A percentile compares a stretch with the other conserved stretches of the same genome.
These are phyloP conservation scores for Pythium dissotocum DNA, from an alignment of 352 stramenopile species.

Conservation along the genomic window DNA sequence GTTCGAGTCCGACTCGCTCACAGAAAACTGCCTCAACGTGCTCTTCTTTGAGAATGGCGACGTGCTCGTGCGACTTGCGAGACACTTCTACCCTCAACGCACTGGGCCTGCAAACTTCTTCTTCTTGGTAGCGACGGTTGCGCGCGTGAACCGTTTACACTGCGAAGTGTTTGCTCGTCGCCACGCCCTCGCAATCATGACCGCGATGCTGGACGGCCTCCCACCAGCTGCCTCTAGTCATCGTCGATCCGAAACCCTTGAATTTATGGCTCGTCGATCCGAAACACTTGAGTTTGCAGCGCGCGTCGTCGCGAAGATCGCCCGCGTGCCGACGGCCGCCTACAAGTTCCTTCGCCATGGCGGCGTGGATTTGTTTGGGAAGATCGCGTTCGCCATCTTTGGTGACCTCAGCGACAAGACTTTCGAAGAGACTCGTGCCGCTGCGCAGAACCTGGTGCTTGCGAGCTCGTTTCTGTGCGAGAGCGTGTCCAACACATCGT, in stretches of 20 bases:
- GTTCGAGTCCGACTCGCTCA: conserved; percentile 31
- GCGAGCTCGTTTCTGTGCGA: conserved; percentile 35
- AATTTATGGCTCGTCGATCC: too few species aligned
- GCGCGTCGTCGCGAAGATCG: conserved; percentile 33
- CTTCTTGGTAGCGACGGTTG: conserved; percentile 27
- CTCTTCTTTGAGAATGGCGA: conserved; percentile 37
- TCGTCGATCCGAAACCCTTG: conserved; percentile 22
- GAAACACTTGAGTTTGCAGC: conserved; percentile 23
- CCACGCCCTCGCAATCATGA: conserved; percentile 25
- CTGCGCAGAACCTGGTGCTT: conserved; percentile 34
- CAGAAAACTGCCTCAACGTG: conserved; percentile 37
- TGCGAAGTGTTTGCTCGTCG: conserved; percentile 33
- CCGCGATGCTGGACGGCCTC: conserved; percentile 16
- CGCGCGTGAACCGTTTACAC: conserved; percentile 33
- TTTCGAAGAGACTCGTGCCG: not conserved
- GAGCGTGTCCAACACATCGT: not conserved
- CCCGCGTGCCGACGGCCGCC: conserved; percentile 13
- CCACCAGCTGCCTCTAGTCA: not conserved
- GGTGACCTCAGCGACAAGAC: not conserved
- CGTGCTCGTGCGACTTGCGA: conserved; percentile 29
- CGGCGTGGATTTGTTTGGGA: conserved; percentile 27
- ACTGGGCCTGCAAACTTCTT: conserved; percentile 28
- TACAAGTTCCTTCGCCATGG: conserved; percentile 33
- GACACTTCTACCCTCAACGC: conserved; percentile 21
- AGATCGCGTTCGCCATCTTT: conserved; percentile 23